Base-by-base conservation (phyloP, 2,329 filamentous ascomycete species). In the Arthroderma uncinatum region DNA sequence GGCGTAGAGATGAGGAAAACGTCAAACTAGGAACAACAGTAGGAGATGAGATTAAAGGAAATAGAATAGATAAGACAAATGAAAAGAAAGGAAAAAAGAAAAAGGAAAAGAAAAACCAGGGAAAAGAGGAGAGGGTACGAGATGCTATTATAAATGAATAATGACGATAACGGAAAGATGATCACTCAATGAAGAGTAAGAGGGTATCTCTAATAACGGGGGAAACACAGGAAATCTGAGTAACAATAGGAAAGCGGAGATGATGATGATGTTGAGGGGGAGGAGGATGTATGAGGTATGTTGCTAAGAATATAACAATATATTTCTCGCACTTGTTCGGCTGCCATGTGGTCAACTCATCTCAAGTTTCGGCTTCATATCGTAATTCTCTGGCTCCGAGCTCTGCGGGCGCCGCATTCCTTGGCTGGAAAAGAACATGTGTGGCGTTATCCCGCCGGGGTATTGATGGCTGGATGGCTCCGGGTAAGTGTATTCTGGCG, bases 361-460 rank as follows among this genome's bases (percentile, higher is more conserved):
- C 19, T 44, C 40, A 12, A 44, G 40, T 19, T 67, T 69, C 25
- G 81, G 76, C 70, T 83, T 85, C 61, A 81, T 74, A 47, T 85
- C 82, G 63, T 85, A 86, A 57, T 79, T 77, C 56, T 82, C 78
- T 5, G 85, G 83, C 68, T 93, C 86, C 2, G 87, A 82, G 77
- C 87, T 89, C 63, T 86, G 85, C 2, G 86, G 84, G 59, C 87
- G 80, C 57, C 87, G 82, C 63, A 89, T 83, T 58, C 82, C 79
- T 4, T 82, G 79, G 60, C 82, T 82, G 36, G 79, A 78, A 63
- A 90, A 91, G 70, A 90, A 92, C 75, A 89, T 82, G 40, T 44
- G 40, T 42, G 79, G 78, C 28, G 72, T 70, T 67, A 74, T 71
- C 14, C 70, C 68, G 28, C 66, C 70, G 8, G 71, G 64, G 56